Conservation (phyloP, 345 rosid species). For the Hibiscus trionum region DNA sequence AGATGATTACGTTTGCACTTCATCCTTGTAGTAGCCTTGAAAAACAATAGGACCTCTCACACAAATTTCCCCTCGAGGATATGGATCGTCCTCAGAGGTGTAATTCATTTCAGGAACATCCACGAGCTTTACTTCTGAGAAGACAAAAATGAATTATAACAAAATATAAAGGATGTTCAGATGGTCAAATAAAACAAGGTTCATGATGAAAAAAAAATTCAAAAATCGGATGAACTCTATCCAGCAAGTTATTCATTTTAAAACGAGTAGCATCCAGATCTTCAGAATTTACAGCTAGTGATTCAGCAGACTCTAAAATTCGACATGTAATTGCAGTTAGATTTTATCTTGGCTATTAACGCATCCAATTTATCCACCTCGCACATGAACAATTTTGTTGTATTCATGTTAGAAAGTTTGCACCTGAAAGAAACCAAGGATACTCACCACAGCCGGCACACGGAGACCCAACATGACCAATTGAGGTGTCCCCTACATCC, state of each 20-base stretch:
- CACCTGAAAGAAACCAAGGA: not conserved
- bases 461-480: slow-evolving; percentile 81
- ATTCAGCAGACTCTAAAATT: not conserved
- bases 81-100: slow-evolving; percentile 76
- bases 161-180: not conserved
- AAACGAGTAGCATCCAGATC: not conserved
- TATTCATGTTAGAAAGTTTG: not conserved
- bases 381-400: not conserved
- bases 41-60: slow-evolving; percentile 82
- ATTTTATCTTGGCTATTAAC: not conserved
- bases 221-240: not conserved
- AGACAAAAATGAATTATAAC: slow-evolving; percentile 5
- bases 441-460: slow-evolving; percentile 70
- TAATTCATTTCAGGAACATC: slow-evolving; percentile 97
- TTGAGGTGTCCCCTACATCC: slow-evolving; percentile 24
- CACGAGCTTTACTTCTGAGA: slow-evolving; percentile 76
- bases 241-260: not conserved
- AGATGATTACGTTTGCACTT: slow-evolving; percentile 57
- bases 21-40: slow-evolving; percentile 81
- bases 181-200: not conserved
- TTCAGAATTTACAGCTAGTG: not conserved
- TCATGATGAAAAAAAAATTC: too few relatives aligned
- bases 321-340: not conserved
- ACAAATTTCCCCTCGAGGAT: slow-evolving; percentile 93
- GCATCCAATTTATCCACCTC: not conserved